Base-by-base conservation (phyloP, 1,284 basidiomycete genomes). In the Tylopilus sp. region DNA sequence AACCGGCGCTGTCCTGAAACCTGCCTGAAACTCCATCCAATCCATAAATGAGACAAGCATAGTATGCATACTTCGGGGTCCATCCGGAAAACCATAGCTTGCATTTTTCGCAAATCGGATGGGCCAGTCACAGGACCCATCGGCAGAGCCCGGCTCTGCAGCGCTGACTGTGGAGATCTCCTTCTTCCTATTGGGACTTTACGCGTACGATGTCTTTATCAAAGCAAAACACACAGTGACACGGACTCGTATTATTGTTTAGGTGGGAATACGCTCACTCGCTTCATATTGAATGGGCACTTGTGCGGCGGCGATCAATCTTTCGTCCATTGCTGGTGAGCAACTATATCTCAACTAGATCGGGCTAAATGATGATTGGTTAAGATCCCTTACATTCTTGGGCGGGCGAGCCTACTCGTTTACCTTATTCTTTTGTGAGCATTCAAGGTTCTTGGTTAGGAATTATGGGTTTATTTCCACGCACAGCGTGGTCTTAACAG, bases 241-340 rank as follows among this genome's bases (percentile, higher is more conserved):
- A 22, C 7, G 1, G 14, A 13, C 43, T 62, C 20, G 52, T 22
- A 22, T 20, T 7, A 1, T 4, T 11, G 8, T 35, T 14, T 48
- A 64, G 63, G n/a, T 64, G 63, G 63, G 65, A 64, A 43, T 67
- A 65, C 29, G 0, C 58, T 13, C 43, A 41, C 8, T 58, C 65
- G 13, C 37, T 57, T 7, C 25, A 25, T 24, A 20, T 67, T 0
- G 63, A 65, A 50, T 55, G 32, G 14, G 48, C 55, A 0, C 35
- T 65, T 36, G 20, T 65, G 46, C 35, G 41, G 19, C 22, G 59
- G 7, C 63, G 50, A 29, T 25, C 52, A 14, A 11, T 53, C 20
- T 64, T 67, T 13, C 65, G 54, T 29, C 50, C 33, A 42, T 8
- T 59, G 2, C 22, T 67, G 28, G 65, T 67, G 44, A 64, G 63